Percentiles rank a stretch among this genome's conserved stretches.
These are phyloP conservation scores for Lachancea waltii DNA, from an alignment of 805 yeast genomes.

Conservation along the genomic window DNA sequence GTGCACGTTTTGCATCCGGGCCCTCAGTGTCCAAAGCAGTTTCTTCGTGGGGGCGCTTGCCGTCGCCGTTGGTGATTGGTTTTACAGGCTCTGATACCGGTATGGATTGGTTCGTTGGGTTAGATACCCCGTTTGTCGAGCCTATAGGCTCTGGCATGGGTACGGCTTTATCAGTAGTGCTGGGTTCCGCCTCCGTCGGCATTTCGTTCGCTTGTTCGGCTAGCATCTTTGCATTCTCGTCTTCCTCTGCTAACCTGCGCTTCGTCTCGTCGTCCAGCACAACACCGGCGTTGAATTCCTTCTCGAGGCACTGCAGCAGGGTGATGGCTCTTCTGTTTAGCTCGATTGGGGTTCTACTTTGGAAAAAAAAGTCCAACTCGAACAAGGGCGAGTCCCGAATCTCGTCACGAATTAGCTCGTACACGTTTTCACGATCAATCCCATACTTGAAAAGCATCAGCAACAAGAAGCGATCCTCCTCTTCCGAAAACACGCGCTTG, in stretches of 20 bases:
- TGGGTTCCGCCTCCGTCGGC: background rate
- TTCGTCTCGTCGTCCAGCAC: slow-evolving; percentile 22
- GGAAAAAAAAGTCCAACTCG: slow-evolving; percentile 81
- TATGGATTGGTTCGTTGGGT: no score
- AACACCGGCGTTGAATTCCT: slow-evolving; percentile 50
- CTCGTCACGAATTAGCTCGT: slow-evolving; percentile 70
- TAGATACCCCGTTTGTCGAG: no score
- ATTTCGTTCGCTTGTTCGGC: slow-evolving; percentile 13
- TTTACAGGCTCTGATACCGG: no score
- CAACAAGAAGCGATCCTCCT: slow-evolving; percentile 83
- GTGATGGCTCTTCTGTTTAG: slow-evolving; percentile 77
- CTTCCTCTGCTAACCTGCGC: slow-evolving; percentile 26
- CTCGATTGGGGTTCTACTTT: slow-evolving; percentile 71
- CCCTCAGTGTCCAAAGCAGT: no score
- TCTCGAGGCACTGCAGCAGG: slow-evolving; percentile 63
- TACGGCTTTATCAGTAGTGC: no score
- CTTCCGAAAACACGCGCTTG: slow-evolving; percentile 70
- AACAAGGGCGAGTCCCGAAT: slow-evolving; percentile 71
- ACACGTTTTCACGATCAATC: slow-evolving; percentile 67
- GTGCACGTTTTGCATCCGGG: no score
- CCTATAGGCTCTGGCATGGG: no score
- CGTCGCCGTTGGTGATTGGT: background rate
- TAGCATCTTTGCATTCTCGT: slow-evolving; percentile 21
- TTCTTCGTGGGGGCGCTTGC: background rate
- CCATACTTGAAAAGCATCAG: slow-evolving; percentile 78